Conservation (phyloP, 2,329 filamentous ascomycete genomes). For the Tolypocladium tundrense region DNA sequence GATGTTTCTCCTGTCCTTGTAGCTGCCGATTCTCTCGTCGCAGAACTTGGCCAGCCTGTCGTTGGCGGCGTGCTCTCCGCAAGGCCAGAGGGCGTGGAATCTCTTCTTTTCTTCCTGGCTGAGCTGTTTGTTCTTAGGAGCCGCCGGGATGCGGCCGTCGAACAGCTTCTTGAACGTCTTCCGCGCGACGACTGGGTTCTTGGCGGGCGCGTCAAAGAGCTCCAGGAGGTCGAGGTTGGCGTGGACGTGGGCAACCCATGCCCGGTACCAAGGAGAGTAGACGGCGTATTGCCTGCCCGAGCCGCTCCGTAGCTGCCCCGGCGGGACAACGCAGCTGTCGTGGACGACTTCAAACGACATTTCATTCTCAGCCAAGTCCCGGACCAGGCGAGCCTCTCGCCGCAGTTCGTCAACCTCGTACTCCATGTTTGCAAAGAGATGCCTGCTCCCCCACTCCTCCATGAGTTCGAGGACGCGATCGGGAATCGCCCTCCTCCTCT, state of each 20-base stretch:
- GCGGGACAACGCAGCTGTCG: constrained; percentile 74
- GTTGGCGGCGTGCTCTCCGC: constrained; percentile 63
- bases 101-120: constrained; percentile 46
- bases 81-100: constrained; percentile 55
- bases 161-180: constrained; percentile 48
- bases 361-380: constrained; percentile 47
- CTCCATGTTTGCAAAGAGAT: constrained; percentile 76
- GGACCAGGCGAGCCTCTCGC: constrained; percentile 59
- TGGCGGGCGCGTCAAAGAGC: constrained; percentile 38
- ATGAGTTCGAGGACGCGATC: constrained; percentile 53
- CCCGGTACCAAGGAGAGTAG: constrained; percentile 70
- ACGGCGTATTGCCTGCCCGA: constrained; percentile 72
- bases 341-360: constrained; percentile 64
- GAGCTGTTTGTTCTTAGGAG: constrained; percentile 54
- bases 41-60: constrained; percentile 58
- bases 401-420: constrained; percentile 88
- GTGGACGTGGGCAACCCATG: constrained; percentile 67
- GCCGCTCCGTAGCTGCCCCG: constrained; percentile 56
- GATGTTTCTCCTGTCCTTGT: constrained; percentile 56
- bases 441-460: constrained; percentile 60
- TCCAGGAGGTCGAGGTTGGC: constrained; percentile 57
- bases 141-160: constrained; percentile 45
- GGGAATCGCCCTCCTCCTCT: constrained; percentile 53
- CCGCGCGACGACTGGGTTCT: constrained; percentile 22
- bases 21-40: constrained; percentile 49